Conservation (phyloP, 345 rosid species). For the Arabidopsis arenosa region DNA sequence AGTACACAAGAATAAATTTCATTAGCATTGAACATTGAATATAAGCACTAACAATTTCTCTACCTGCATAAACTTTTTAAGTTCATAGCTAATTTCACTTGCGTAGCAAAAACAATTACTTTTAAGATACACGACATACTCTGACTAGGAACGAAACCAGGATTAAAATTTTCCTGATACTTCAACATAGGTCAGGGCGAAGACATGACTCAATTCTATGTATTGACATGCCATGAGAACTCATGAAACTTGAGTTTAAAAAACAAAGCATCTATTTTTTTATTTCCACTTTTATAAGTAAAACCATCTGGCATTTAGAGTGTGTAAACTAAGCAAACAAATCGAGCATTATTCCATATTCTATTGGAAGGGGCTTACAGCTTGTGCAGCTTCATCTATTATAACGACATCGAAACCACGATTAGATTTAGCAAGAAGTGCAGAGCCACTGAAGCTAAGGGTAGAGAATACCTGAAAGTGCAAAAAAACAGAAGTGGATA, state of each 20-base stretch:
- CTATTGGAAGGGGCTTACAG: slow-evolving; percentile 58
- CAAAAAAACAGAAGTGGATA: slow-evolving; percentile 32
- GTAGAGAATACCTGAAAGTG: slow-evolving; percentile 81
- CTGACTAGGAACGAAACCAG: slow-evolving; percentile 1
- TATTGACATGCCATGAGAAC: slow-evolving; percentile 8
- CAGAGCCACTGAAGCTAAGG: slow-evolving; percentile 94
- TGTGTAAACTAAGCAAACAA: slow-evolving; percentile 11
- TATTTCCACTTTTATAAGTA: background rate
- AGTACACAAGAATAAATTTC: slow-evolving; percentile 27
- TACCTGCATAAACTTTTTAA: background rate
- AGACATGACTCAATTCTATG: background rate
- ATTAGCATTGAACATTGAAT: background rate
- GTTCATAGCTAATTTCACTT: slow-evolving; percentile 6
- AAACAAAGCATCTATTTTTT: background rate
- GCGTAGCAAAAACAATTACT: background rate
- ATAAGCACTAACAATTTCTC: slow-evolving; percentile 12
- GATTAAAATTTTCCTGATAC: background rate
- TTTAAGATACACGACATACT: slow-evolving; percentile 16
- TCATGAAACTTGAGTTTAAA: slow-evolving; percentile 13
- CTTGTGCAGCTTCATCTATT: slow-evolving; percentile 99
- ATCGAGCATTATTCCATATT: slow-evolving; percentile 17
- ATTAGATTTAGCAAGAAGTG: slow-evolving; percentile 65
- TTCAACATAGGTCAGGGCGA: slow-evolving; percentile 9
- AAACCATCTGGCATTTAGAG: background rate
- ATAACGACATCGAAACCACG: slow-evolving; percentile 94